Evolutionary conservation across 2,329 filamentous ascomycete genomes (phyloP).

Genomic region (Ophiognomonia clavigignenti-juglandacearum): DNA sequence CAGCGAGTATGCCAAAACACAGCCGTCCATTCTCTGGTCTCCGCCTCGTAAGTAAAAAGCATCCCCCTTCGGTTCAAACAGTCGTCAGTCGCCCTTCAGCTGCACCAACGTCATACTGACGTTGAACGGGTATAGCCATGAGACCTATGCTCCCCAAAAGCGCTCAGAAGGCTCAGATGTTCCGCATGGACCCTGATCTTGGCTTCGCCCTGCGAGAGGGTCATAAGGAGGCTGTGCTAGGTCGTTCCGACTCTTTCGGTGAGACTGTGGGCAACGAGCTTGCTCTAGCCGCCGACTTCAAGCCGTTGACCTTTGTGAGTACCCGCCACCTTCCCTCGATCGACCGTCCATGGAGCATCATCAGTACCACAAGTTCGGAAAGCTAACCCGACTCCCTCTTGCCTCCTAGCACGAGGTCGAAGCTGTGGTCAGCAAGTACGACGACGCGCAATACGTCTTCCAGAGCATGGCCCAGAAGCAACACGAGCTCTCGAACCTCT

Average conservation of each 20-base stretch:
- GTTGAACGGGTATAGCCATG: conserved; percentile 7
- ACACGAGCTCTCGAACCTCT: conserved; percentile 2
- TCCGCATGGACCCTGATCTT: conserved; percentile 27
- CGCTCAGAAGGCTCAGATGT: conserved; percentile 23
- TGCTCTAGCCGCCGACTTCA: not conserved
- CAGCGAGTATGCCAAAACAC: conserved; percentile 9
- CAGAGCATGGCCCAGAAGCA: conserved; percentile 6
- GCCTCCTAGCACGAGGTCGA: conserved; percentile 15
- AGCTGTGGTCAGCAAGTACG: conserved; percentile 14
- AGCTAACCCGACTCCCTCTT: not conserved
- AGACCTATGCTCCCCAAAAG: conserved; percentile 1
- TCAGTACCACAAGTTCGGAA: not conserved
- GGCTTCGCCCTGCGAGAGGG: conserved; percentile 20
- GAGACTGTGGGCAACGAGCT: not conserved
- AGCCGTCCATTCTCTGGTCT: conserved; percentile 13
- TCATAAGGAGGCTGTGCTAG: conserved; percentile 14
- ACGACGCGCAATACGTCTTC: conserved; percentile 5
- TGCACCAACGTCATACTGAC: conserved; percentile 14
- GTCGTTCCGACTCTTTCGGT: conserved; percentile 6
- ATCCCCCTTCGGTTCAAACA: conserved; percentile 7
- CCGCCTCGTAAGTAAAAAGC: conserved; percentile 4
- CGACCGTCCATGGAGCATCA: no score
- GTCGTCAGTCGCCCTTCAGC: conserved; percentile 9
- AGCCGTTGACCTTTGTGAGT: no score
- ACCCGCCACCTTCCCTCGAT: no score